Evolutionary conservation across 148 eudicot genomes (phyloP), one percentile per base, ranked within the genome.

Genomic region (Cornus suecica): DNA sequence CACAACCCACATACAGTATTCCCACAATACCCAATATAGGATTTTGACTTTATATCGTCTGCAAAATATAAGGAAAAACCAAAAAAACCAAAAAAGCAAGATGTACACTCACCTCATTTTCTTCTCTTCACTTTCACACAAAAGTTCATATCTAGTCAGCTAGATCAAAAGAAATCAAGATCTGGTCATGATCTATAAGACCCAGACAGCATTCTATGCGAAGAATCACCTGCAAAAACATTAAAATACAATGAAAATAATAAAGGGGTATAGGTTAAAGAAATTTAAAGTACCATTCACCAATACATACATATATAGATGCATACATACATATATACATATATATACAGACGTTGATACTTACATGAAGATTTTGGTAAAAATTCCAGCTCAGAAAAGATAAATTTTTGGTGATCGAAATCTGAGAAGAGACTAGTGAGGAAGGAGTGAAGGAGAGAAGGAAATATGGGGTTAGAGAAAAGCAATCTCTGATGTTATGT

Each of bases 141-240:
- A 70, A 74, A 62, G 77, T 34, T 7, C 76, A 61, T 23, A 70
- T 74, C 62, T 79, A 77, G 60, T 76, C 74, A 72, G 66, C 79
- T 72, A 82, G 74, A 81, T 80, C 83, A 78, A 48, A 24, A 62
- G 70, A 64, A 66, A 28, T 69, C 77, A 85, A 80, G 91, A 90
- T 90, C 91, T 87, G 79, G 81, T 82, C 72, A 78, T 88, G 86
- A 92, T 90, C 90, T 86, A 81, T 73, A 86, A 80, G 70, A 88
- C 72, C 79, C 87, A 87, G 75, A 80, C 48, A 83, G 25, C 82
- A 82, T 74, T 74, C 77, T 77, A 76, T 37, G 76, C 29, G 76
- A 64, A 70, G 20, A 45, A 66, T 70, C 77, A 48, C 60, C 81
- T 51, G 63, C 52, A 45, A 45, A 30, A 32, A 23, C 8, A 80